phyloP scores from a whole-genome alignment of 176 grass and related monocot genomes.

The Raddia distichophylla region DNA sequence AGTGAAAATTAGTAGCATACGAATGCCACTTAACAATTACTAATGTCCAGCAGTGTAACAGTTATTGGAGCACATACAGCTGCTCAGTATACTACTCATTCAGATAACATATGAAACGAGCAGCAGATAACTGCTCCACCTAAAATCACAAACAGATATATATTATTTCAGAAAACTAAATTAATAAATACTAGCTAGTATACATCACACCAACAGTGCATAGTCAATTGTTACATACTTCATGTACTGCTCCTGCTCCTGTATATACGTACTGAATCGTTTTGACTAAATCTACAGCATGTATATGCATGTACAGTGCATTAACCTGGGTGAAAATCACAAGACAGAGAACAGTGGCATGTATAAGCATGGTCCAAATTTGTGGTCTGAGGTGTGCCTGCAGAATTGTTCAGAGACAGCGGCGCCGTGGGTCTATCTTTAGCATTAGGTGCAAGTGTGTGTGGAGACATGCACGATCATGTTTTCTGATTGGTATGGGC shows the following conservation, averaged over 20 bases:
- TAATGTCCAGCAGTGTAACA: slow-evolving; percentile 36
- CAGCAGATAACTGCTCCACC: slow-evolving; percentile 9
- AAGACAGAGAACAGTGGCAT: slow-evolving; percentile 29
- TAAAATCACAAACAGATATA: background rate
- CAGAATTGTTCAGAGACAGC: slow-evolving; percentile 27
- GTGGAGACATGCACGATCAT: slow-evolving; percentile 44
- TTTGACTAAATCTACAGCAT: background rate
- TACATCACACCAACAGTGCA: too few relatives aligned
- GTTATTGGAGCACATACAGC: slow-evolving; percentile 22
- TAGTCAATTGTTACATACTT: slow-evolving; percentile 8
- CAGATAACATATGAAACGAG: slow-evolving; percentile 35
- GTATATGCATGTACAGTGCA: background rate
- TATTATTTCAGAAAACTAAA: background rate
- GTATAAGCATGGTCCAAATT: slow-evolving; percentile 48
- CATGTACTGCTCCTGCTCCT: slow-evolving; percentile 15
- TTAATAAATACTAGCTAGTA: too few relatives aligned
- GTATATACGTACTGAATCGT: slow-evolving; percentile 21
- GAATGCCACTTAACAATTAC: slow-evolving; percentile 38
- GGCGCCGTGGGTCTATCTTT: slow-evolving; percentile 5
- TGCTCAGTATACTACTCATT: background rate
- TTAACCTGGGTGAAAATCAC: slow-evolving; percentile 33
- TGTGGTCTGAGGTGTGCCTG: slow-evolving; percentile 41
- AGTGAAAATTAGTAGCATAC: slow-evolving; percentile 29
- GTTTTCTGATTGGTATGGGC: slow-evolving; percentile 55
- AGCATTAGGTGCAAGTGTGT: slow-evolving; percentile 18